phyloP scores from a whole-genome alignment of 1,139 yeast species.

The Protomyces arabidopsidicola region DNA sequence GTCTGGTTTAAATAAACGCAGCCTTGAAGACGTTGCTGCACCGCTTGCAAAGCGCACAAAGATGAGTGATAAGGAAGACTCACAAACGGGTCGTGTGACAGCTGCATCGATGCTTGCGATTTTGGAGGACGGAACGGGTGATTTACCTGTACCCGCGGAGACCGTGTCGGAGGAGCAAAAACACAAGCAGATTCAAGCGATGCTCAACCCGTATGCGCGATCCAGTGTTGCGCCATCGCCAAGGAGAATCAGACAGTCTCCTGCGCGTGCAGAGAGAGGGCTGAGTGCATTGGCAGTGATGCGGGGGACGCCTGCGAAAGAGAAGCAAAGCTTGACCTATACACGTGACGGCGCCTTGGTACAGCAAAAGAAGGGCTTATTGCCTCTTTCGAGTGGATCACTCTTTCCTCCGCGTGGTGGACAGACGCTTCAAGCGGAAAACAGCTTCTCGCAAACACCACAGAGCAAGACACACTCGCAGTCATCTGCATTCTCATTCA shows the following conservation, averaged over 20 bases:
- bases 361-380: not conserved
- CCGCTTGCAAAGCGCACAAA: constrained; percentile 20
- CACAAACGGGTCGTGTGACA: constrained; percentile 9
- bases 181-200: not conserved
- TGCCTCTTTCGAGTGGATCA: not conserved
- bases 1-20: constrained; percentile 9
- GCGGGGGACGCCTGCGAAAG: not conserved
- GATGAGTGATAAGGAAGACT: not conserved
- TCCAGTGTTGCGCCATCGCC: constrained; percentile 6
- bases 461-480: not conserved
- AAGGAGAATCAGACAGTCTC: not conserved
- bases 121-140: not conserved
- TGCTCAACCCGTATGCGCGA: constrained; percentile 23
- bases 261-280: not conserved
- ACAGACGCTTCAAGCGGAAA: not conserved
- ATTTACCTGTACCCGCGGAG: not conserved
- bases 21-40: constrained; percentile 17
- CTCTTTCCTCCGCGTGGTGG: not conserved
- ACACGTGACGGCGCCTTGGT: not conserved
- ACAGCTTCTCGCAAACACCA: not conserved
- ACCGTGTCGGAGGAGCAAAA: not conserved
- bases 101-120: constrained; percentile 24
- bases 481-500: not conserved
- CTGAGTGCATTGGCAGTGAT: constrained; percentile 14
- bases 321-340: not conserved